Percentiles rank a stretch among this genome's conserved stretches.
Evolutionary conservation across 108 stramenopile species (phyloP).

Genomic region (Conticribra guillardii): DNA sequence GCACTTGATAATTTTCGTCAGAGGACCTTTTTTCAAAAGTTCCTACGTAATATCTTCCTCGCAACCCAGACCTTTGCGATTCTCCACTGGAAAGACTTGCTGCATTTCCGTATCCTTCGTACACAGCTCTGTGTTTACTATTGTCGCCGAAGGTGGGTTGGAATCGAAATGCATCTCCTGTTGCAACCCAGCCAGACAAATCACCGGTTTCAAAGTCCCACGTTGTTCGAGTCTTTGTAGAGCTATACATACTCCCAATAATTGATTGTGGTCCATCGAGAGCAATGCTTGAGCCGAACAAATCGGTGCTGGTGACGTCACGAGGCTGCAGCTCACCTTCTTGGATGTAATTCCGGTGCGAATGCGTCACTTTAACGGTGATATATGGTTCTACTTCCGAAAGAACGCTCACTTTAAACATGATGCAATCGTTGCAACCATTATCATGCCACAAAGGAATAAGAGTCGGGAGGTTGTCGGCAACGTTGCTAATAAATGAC

Average conservation of each 20-base stretch:
- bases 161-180: conserved; percentile 68
- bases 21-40: conserved; percentile 72
- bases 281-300: conserved; percentile 49
- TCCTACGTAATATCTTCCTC: conserved; percentile 76
- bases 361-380: conserved; percentile 6
- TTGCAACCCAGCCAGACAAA: conserved; percentile 70
- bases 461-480: conserved; percentile 43
- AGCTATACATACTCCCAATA: conserved; percentile 64
- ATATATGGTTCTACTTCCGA: conserved; percentile 31
- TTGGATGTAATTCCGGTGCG: conserved; percentile 27
- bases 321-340: conserved; percentile 36
- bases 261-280: conserved; percentile 46
- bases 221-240: conserved; percentile 60
- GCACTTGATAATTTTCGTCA: conserved; percentile 41
- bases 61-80: conserved; percentile 25
- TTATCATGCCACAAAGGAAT: conserved; percentile 26
- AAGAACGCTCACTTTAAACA: conserved; percentile 33
- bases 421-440: conserved; percentile 30
- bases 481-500: conserved; percentile 49
- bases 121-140: conserved; percentile 52
- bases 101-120: conserved; percentile 42
- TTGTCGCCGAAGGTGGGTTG: conserved; percentile 88
- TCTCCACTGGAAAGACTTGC: conserved; percentile 28
- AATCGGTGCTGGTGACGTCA: conserved; percentile 40
- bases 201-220: conserved; percentile 91